Conservation (phyloP, 345 rosid species). For the Xanthoceras sorbifolium region DNA sequence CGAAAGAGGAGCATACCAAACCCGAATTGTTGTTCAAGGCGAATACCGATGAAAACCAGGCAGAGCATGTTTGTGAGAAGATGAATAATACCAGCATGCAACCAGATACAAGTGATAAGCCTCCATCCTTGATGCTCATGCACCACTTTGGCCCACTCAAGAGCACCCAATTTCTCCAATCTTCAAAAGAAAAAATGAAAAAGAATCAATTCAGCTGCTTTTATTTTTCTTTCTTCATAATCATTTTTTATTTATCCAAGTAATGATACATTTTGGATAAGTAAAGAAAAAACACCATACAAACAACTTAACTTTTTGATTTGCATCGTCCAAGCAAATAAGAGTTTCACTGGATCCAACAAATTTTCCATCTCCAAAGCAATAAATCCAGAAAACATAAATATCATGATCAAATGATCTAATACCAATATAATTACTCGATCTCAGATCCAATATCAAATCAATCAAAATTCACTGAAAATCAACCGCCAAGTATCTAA, state of each 20-base stretch:
- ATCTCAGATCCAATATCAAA: background rate
- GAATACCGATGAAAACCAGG: conserved; percentile 80
- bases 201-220: conserved; percentile 7
- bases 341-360: conserved; percentile 2
- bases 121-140: conserved; percentile 82
- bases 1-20: conserved; percentile 53
- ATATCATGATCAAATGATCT: background rate
- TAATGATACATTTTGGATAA: background rate
- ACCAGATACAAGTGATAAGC: conserved; percentile 85
- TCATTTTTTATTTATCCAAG: background rate
- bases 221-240: background rate
- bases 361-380: background rate
- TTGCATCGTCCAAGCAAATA: background rate
- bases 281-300: background rate
- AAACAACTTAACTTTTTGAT: background rate
- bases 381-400: background rate
- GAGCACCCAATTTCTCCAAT: conserved; percentile 81
- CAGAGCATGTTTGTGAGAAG: conserved; percentile 79
- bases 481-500: background rate
- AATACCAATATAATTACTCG: background rate
- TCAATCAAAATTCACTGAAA: conserved; percentile 3
- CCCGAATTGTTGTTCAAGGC: conserved; percentile 95
- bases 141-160: conserved; percentile 67
- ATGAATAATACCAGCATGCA: conserved; percentile 92
- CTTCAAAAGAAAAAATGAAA: conserved; percentile 34